These are phyloP conservation scores for Rozella allomycis DNA, from an alignment of 371 early-diverging fungal genomes.

Conservation along the genomic window DNA sequence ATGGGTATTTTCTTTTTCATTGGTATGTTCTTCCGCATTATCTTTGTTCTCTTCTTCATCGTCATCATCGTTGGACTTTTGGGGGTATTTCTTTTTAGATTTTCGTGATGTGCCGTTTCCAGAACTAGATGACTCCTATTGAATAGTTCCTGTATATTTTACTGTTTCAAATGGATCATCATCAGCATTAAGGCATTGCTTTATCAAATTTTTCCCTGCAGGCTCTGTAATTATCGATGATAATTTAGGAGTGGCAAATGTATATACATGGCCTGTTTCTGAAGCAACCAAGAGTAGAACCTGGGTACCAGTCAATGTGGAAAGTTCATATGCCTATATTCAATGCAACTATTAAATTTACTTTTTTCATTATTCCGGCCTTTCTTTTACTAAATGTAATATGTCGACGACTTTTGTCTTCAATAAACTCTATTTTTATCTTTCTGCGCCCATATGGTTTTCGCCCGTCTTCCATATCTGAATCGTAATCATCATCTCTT, in stretches of 20 bases:
- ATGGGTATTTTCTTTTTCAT: too few species aligned
- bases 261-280: slow-evolving; percentile 93
- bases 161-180: too few species aligned
- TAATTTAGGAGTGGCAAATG: slow-evolving; percentile 90
- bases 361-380: slow-evolving; percentile 97
- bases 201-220: slow-evolving; percentile 82
- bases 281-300: slow-evolving; percentile 85
- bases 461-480: neutral
- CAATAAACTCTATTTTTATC: slow-evolving; percentile 91
- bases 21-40: too few species aligned
- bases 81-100: too few species aligned
- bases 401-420: slow-evolving; percentile 79
- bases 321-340: slow-evolving; percentile 73
- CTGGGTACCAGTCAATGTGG: slow-evolving; percentile 89
- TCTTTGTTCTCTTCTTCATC: too few species aligned
- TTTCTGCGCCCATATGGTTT: slow-evolving; percentile 37
- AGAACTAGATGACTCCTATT: too few species aligned
- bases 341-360: slow-evolving; percentile 4
- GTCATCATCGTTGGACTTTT: too few species aligned
- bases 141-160: too few species aligned
- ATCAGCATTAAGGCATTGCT: slow-evolving; percentile 74
- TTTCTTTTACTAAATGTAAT: slow-evolving; percentile 96
- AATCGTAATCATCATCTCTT: neutral
- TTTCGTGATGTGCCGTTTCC: too few species aligned
- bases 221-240: slow-evolving; percentile 83